phyloP scores from a whole-genome alignment of 495 filamentous ascomycete species.

The Podospora pseudopauciseta region DNA sequence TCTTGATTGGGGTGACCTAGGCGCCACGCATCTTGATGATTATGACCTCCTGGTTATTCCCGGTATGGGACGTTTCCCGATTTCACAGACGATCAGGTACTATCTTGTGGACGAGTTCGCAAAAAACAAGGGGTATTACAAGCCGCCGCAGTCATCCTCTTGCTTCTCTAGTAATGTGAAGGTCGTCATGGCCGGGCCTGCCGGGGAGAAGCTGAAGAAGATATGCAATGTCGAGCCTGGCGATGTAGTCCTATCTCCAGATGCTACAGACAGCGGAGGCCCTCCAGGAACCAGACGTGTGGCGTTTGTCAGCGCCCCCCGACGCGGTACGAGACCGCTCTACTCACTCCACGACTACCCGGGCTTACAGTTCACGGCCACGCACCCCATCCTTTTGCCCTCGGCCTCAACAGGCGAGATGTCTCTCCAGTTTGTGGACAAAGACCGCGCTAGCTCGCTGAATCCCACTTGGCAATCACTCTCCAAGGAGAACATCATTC shows the following conservation, averaged over 20 bases:
- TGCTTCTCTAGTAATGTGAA: not conserved
- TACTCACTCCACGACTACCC: not conserved
- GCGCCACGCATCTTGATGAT: not conserved
- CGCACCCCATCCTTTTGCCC: not conserved
- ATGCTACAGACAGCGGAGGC: no score
- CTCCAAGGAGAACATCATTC: not conserved
- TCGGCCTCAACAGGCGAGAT: not conserved
- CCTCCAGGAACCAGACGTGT: not conserved
- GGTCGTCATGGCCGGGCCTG: not conserved
- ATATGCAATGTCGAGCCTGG: not conserved
- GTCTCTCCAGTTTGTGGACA: not conserved
- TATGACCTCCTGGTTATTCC: not conserved
- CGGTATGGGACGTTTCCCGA: not conserved
- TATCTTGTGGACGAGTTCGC: not conserved
- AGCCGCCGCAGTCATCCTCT: not conserved
- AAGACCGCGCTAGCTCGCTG: not conserved
- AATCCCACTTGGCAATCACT: constrained; percentile 1
- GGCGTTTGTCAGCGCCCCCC: not conserved
- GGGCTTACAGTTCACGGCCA: not conserved
- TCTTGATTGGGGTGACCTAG: not conserved
- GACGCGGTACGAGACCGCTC: not conserved
- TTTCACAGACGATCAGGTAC: not conserved
- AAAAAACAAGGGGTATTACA: not conserved
- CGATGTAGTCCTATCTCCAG: not conserved
- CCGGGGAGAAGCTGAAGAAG: not conserved